Evolutionary conservation across 768 basidiomycete genomes (phyloP), one percentile per base, ranked within the genome.

Genomic region (Termitomyces sp.): DNA sequence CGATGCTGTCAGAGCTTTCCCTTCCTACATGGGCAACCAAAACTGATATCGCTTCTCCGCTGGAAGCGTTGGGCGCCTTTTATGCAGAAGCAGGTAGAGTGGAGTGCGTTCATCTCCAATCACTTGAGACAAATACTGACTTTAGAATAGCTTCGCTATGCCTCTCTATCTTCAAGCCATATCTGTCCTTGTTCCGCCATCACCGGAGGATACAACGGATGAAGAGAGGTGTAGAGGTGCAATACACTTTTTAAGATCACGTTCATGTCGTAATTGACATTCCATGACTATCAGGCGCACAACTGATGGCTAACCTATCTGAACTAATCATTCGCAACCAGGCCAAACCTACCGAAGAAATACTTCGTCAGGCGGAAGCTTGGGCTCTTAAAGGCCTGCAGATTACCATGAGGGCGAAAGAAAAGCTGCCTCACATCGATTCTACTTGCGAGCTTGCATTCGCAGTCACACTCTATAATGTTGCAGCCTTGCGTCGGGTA

Each of bases 81-180:
- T 88, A 89, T 62, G 80, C 81, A 4, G 73, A 75, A 36, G 72
- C 73, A 38, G 86, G 83, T 23, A 82, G 81, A 57, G 63, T 76
- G n/a, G 80, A 85, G 85, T 87, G 66, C 59, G 81, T 73, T 35
- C 30, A 16, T 55, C 40, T 28, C 55, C 9, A 18, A 30, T 4
- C n/a, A 4, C 30, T 30, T 18, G 48, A 40, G n/a, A 16, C 18
- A 30, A 20, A 49, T 56, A 8, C 48, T 67, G 41, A 67, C 50
- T 18, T 30, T 20, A 50, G 3, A 41, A 18, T 52, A 89, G 88
- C 26, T 85, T 80, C 62, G 87, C 88, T 0, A 74, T 85, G 65
- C 80, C 82, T 2, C 75, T 89, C 5, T 89, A 89, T 69, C 73
- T 87, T 10, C 85, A 86, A 61, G 85, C 87, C 8, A 77, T 86